Evolutionary conservation across 768 basidiomycete species (phyloP), one percentile per base, ranked within the genome.

Genomic region (Lanmaoa pseudosensibilis): DNA sequence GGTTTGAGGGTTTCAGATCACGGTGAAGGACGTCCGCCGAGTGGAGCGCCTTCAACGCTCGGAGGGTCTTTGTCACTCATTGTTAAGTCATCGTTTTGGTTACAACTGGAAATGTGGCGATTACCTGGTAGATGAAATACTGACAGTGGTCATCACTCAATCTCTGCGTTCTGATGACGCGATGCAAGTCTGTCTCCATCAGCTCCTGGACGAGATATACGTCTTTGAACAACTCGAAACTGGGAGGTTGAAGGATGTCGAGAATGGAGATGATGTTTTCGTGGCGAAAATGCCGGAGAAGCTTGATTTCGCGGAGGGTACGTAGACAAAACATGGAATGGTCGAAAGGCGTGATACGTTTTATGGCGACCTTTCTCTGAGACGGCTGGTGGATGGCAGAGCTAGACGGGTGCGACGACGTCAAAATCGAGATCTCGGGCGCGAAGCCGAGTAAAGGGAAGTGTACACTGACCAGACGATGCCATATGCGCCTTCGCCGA

Each of bases 401-500:
- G 67, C 82, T 84, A 27, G 23, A 37, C 2, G 30, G 12, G 34
- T 36, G 43, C 15, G 13, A n/a, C 47, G 48, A 62, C 34, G 53
- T 55, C 49, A 58, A 41, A n/a, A 47, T 40, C 43, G 15, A 38
- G 23, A 30, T 38, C 38, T 27, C n/a, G 8, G 36, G 23, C 21
- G 51, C 38, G 36, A 36, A 25, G 41, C 25, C 34, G 25, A 52
- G 27, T 12, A n/a, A 25, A 32, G 9, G 27, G 38, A n/a, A 46
- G n/a, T 2, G 44, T 40, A 48, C 27, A 78, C 68, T 54, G 40
- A 69, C 78, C 88, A 88, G 44, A 97, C 95, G 67, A 95, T 85
- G 38, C 94, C 95, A 74, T 96, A 96, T 15, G 93, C 94, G 40
- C 95, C 96, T 68, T 98, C 96, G 33, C 96, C 94, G 51, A 94